Conservation (phyloP, 805 yeast species). For the Candida jianshihensis region DNA sequence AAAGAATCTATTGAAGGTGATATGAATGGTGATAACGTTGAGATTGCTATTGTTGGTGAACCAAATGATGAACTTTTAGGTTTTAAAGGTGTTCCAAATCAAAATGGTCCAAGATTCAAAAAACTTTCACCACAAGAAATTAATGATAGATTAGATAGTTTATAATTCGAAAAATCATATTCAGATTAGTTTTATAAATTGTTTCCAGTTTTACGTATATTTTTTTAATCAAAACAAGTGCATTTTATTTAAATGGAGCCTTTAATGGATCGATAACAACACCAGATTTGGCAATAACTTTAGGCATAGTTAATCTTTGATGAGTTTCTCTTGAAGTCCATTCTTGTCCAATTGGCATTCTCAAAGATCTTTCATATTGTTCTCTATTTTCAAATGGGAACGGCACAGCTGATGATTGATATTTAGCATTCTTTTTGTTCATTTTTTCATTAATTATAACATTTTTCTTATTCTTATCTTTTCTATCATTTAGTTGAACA, state of each 20-base stretch:
- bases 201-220: no score
- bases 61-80: slow-evolving; percentile 80
- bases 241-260: slow-evolving; percentile 62
- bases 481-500: slow-evolving; percentile 62
- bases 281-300: slow-evolving; percentile 81
- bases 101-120: slow-evolving; percentile 85
- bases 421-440: slow-evolving; percentile 78
- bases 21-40: slow-evolving; percentile 93
- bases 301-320: slow-evolving; percentile 84
- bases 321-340: slow-evolving; percentile 88
- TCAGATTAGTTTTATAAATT: no score
- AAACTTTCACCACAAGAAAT: slow-evolving; percentile 85
- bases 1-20: slow-evolving; percentile 98
- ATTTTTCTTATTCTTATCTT: slow-evolving; percentile 66
- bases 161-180: slow-evolving; percentile 33
- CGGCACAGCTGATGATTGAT: slow-evolving; percentile 86
- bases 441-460: slow-evolving; percentile 87
- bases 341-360: slow-evolving; percentile 96
- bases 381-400: slow-evolving; percentile 90
- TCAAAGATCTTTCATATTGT: slow-evolving; percentile 88
- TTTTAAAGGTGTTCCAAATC: slow-evolving; percentile 69
- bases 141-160: slow-evolving; percentile 89
- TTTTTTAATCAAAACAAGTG: background rate
- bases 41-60: slow-evolving; percentile 79
- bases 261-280: slow-evolving; percentile 85